phyloP scores from a whole-genome alignment of 2,329 filamentous ascomycete genomes.

The Apiospora sp. region DNA sequence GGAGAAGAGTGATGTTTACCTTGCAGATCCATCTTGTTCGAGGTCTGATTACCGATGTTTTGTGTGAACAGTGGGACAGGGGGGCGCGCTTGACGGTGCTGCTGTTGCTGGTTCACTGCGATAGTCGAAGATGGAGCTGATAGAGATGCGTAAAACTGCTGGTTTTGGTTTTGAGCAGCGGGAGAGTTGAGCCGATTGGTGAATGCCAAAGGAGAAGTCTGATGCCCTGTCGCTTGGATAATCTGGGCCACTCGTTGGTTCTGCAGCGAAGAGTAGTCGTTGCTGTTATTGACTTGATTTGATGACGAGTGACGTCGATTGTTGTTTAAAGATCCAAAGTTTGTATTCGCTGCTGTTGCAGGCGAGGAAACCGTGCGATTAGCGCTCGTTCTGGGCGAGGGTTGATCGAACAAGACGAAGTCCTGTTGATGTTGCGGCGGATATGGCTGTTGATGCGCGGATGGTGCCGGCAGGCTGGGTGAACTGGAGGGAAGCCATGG shows the following conservation, averaged over 20 bases:
- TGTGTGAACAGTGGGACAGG: constrained; percentile 77
- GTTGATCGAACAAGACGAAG: constrained; percentile 79
- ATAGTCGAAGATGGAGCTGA: constrained; percentile 67
- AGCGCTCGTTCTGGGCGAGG: constrained; percentile 53
- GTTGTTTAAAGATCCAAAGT: constrained; percentile 46
- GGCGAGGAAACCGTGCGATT: constrained; percentile 53
- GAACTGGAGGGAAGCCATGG: constrained; percentile 80
- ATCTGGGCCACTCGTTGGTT: constrained; percentile 67
- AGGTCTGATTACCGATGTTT: constrained; percentile 57
- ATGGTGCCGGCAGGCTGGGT: constrained; percentile 68
- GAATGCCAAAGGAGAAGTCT: constrained; percentile 60
- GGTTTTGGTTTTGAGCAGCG: constrained; percentile 48
- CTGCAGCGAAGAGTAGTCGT: constrained; percentile 55
- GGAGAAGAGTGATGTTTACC: constrained; percentile 51
- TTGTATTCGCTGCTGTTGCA: constrained; percentile 50
- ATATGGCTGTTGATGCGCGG: constrained; percentile 61
- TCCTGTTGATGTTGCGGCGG: constrained; percentile 69
- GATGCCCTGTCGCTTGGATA: constrained; percentile 65
- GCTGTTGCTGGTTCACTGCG: constrained; percentile 62
- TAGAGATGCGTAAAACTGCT: constrained; percentile 72
- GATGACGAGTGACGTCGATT: constrained; percentile 54
- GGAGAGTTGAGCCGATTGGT: constrained; percentile 65
- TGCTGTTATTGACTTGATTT: constrained; percentile 31
- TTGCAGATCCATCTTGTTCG: constrained; percentile 62
- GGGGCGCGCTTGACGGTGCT: constrained; percentile 60